Base-by-base conservation (phyloP, 495 filamentous ascomycete species). In the Polyplosphaeria fusca region DNA sequence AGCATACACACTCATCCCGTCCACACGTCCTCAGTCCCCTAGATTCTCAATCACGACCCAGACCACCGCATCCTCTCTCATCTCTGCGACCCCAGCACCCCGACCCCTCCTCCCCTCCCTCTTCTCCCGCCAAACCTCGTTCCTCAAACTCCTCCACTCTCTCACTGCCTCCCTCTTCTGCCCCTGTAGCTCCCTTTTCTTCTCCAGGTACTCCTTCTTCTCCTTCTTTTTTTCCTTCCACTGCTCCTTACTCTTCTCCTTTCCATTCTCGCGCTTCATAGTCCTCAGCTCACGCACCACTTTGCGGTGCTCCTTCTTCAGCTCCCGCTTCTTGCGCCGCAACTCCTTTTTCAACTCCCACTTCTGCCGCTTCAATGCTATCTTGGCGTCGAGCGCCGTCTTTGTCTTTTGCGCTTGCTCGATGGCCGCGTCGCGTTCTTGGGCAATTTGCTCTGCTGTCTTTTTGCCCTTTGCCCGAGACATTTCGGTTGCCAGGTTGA, bases 1-100 rank as follows among this genome's bases (percentile, higher is more conserved):
- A n/a, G n/a, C n/a, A n/a, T n/a, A n/a, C n/a, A n/a, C n/a, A n/a
- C n/a, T n/a, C n/a, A n/a, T n/a, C n/a, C n/a, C n/a, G n/a, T n/a
- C n/a, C n/a, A n/a, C n/a, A n/a, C n/a, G n/a, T 35, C 7, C 30
- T 42, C 39, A 42, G 5, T 5, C 9, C 39, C 9, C 18, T 11
- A 64, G 46, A 55, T 64, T 64, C 60, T 58, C 55, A 27, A 64
- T 46, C 22, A 64, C 49, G 48, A 64, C 45, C 60, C 60, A 64
- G n/a, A 55, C 49, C 49, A 55, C 47, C 22, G 22, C 39, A 22
- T 45, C 50, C 48, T 12, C 44, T 14, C 20, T 16, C 42, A 41
- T 37, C 22, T 13, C 13, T 45, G 37, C 50, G 23, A n/a, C 38
- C 41, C 14, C 24, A 11, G 11, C 14, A 25, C 38, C 47, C 26